Conservation (phyloP, 2,329 filamentous ascomycete species). For the Ophiostoma novo-ulmi region DNA sequence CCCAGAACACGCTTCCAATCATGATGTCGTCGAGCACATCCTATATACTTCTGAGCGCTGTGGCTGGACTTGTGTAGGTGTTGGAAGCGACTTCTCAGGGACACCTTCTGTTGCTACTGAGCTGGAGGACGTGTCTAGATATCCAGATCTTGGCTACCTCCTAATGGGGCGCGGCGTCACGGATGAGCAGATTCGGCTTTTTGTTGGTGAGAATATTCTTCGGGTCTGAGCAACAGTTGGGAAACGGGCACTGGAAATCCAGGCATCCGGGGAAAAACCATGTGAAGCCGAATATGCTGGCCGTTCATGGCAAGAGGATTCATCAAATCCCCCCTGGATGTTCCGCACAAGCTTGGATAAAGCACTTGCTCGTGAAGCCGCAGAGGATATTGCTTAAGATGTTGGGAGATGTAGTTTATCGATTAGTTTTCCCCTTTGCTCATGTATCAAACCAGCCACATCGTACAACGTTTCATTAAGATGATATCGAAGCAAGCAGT, state of each 20-base stretch:
- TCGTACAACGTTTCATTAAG: too few species aligned
- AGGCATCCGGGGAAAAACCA: not conserved
- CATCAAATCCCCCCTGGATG: not conserved
- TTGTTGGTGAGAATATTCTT: not conserved
- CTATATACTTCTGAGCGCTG: not conserved
- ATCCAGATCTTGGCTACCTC: not conserved
- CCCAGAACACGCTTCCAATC: not conserved
- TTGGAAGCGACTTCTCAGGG: constrained; percentile 10
- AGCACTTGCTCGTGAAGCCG: not conserved
- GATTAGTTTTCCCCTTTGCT: too few species aligned
- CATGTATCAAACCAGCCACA: too few species aligned
- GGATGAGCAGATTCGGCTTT: not conserved
- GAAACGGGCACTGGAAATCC: not conserved
- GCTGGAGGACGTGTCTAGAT: not conserved
- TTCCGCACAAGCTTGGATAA: not conserved
- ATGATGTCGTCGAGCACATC: not conserved
- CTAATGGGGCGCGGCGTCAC: not conserved
- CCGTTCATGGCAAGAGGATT: constrained; percentile 12
- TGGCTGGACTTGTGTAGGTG: constrained; percentile 3
- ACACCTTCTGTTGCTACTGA: not conserved
- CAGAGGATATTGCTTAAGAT: not conserved
- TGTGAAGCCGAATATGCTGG: not conserved
- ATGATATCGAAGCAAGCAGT: too few species aligned
- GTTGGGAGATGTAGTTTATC: too few species aligned
- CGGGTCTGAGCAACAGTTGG: not conserved